These are phyloP conservation scores for Teratosphaeria destructans DNA, from an alignment of 2,329 filamentous ascomycete species.

Conservation along the genomic window DNA sequence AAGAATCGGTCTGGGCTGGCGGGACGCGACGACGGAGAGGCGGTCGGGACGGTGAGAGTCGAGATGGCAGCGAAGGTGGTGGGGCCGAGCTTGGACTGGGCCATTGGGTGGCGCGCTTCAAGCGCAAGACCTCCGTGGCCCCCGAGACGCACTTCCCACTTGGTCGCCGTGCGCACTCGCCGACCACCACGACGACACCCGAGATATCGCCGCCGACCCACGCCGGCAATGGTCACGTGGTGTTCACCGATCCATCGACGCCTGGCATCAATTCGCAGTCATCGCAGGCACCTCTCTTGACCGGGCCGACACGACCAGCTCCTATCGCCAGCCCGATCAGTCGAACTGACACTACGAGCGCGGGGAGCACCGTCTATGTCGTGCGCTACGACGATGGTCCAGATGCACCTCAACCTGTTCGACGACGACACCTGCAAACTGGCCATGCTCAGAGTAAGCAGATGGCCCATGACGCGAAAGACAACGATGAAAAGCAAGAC, in stretches of 20 bases:
- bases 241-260: conserved; percentile 12
- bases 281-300: neutral
- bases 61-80: conserved; percentile 22
- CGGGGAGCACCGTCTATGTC: conserved; percentile 53
- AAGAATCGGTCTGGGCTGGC: conserved; percentile 42
- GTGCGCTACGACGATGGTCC: conserved; percentile 49
- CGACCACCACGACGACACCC: conserved; percentile 9
- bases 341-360: conserved; percentile 51
- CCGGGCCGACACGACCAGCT: conserved; percentile 32
- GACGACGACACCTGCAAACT: conserved; percentile 12
- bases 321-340: conserved; percentile 46
- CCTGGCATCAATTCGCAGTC: conserved; percentile 1
- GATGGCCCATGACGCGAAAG: conserved; percentile 3
- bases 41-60: conserved; percentile 2
- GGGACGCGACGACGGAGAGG: conserved; percentile 8
- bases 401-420: conserved; percentile 32
- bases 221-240: conserved; percentile 8
- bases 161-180: conserved; percentile 21
- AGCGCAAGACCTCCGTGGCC: conserved; percentile 13
- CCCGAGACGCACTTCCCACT: conserved; percentile 22
- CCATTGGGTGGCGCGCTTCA: conserved; percentile 18
- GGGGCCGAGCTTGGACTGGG: conserved; percentile 16
- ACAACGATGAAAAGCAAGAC: conserved; percentile 18
- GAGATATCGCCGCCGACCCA: conserved; percentile 4
- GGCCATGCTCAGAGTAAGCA: conserved; percentile 5